Percentiles rank a stretch among this genome's conserved stretches.
These are phyloP conservation scores for Globisporangium splendens DNA, from an alignment of 352 stramenopile species.

Conservation along the genomic window DNA sequence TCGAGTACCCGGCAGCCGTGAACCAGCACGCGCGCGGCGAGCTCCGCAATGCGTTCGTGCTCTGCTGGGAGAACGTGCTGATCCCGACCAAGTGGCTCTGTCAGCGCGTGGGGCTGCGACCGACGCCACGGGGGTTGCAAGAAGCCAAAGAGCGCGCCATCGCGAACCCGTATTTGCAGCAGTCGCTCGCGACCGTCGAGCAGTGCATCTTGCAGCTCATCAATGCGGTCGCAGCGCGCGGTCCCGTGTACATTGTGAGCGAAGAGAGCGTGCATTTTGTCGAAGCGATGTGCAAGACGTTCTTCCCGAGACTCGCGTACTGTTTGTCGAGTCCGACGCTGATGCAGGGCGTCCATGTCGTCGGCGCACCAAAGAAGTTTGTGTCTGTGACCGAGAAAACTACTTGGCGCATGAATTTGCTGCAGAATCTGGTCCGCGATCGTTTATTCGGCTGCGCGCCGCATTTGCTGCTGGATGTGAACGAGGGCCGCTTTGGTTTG, in stretches of 20 bases:
- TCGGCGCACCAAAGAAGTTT: conserved; percentile 53
- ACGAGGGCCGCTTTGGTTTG: conserved; percentile 47
- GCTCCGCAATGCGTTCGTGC: conserved; percentile 53
- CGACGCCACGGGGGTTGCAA: conserved; percentile 32
- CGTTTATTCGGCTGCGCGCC: conserved; percentile 43
- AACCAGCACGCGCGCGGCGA: conserved; percentile 14
- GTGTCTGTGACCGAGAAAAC: conserved; percentile 48
- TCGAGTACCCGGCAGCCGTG: conserved; percentile 37
- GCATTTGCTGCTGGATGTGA: conserved; percentile 35
- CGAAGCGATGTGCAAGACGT: conserved; percentile 52
- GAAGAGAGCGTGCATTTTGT: conserved; percentile 61
- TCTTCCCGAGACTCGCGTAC: conserved; percentile 63
- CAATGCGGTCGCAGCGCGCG: conserved; percentile 37
- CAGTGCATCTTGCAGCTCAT: conserved; percentile 52
- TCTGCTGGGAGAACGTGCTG: conserved; percentile 72
- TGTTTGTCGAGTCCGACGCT: conserved; percentile 44
- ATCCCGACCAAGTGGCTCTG: conserved; percentile 61
- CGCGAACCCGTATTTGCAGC: conserved; percentile 38
- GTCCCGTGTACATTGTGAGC: conserved; percentile 63
- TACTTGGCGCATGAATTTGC: conserved; percentile 42
- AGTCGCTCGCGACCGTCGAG: conserved; percentile 53
- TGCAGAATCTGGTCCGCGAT: conserved; percentile 58
- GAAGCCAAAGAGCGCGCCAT: conserved; percentile 47
- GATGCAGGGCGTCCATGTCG: conserved; percentile 57
- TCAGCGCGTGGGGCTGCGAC: conserved; percentile 43